Conservation (phyloP, 306 rosid genomes). For the Gastrolobium bilobum region DNA sequence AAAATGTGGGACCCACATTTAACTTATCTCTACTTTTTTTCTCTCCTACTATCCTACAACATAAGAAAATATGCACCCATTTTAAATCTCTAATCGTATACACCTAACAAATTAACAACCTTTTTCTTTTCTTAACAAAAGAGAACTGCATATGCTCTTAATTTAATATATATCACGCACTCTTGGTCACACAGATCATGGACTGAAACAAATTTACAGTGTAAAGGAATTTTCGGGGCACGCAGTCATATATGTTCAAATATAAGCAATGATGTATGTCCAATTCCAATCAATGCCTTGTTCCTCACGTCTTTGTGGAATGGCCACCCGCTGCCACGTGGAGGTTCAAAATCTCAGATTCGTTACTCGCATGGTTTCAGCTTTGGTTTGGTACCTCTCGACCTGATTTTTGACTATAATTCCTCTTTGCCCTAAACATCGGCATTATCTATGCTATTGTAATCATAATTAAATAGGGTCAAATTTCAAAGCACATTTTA, state of each 20-base stretch:
- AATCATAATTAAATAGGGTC: background rate
- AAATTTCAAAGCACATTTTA: background rate
- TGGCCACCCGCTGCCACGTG: no score
- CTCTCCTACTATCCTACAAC: no score
- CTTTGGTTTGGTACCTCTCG: background rate
- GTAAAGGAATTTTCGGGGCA: background rate
- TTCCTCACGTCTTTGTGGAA: no score
- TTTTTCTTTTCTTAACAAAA: background rate
- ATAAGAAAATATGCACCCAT: no score
- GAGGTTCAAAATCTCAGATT: no score
- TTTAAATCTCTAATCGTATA: background rate
- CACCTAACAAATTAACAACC: background rate
- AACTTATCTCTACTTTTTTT: no score
- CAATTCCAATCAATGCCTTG: background rate
- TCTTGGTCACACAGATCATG: conserved; percentile 1
- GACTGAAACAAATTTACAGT: background rate
- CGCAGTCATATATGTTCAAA: background rate
- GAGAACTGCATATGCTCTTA: background rate
- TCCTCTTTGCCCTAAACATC: conserved; percentile 1
- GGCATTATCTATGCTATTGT: background rate
- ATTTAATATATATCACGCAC: background rate
- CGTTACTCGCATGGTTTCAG: no score
- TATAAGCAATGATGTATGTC: background rate
- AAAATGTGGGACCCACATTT: no score
- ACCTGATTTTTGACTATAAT: no score